Evolutionary conservation across 2,329 filamentous ascomycete species (phyloP).

Genomic region (Nemania abortiva): DNA sequence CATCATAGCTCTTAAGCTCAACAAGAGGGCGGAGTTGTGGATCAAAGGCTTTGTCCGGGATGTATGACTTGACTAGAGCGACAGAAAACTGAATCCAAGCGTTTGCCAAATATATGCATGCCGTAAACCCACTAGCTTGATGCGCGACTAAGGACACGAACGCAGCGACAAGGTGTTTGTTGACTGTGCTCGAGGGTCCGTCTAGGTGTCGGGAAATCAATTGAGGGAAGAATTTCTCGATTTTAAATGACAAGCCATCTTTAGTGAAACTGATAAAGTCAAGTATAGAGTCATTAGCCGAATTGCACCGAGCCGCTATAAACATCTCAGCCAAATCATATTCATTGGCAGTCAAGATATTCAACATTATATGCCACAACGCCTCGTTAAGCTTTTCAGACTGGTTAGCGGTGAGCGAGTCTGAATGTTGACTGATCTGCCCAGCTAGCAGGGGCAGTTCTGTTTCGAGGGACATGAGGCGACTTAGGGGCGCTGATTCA

Average conservation of each 20-base stretch:
- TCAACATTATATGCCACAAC: conserved; percentile 60
- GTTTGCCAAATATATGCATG: conserved; percentile 60
- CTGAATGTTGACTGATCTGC: conserved; percentile 64
- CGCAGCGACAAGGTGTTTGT: conserved; percentile 59
- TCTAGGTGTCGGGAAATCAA: conserved; percentile 40
- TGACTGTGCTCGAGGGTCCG: conserved; percentile 47
- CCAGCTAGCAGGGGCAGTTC: conserved; percentile 73
- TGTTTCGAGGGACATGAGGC: conserved; percentile 71
- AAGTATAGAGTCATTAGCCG: conserved; percentile 34
- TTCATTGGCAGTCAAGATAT: conserved; percentile 57
- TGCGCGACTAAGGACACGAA: conserved; percentile 59
- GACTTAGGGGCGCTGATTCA: conserved; percentile 66
- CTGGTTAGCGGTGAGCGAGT: conserved; percentile 64
- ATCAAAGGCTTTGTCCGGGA: conserved; percentile 89
- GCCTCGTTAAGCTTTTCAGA: conserved; percentile 61
- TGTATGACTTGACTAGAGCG: conserved; percentile 80
- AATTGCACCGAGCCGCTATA: conserved; percentile 42
- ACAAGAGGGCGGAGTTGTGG: conserved; percentile 76
- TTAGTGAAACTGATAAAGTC: conserved; percentile 41
- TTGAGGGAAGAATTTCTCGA: conserved; percentile 43
- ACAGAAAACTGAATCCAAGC: conserved; percentile 83
- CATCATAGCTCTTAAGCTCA: conserved; percentile 69
- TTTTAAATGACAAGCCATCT: conserved; percentile 47
- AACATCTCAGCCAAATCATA: conserved; percentile 50
- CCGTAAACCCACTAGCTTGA: conserved; percentile 42